Evolutionary conservation across 257 asterid species (phyloP), one percentile per base, ranked within the genome.

Genomic region (Capsicum chinense): DNA sequence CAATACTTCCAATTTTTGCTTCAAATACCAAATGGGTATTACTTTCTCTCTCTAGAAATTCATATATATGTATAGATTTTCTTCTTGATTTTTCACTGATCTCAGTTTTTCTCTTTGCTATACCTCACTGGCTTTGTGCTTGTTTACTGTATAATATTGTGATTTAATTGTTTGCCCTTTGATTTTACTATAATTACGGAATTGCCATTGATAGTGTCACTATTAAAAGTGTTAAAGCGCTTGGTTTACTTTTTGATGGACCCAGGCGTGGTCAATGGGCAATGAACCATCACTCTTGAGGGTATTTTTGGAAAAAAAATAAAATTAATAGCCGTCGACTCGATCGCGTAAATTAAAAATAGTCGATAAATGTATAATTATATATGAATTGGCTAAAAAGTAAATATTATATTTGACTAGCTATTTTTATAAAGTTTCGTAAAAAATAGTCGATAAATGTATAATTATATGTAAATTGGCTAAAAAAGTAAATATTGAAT

Each of bases 141-240:
- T 87, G 82, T 66, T 80, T 14, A 21, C 81, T 52, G 63, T 87
- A 84, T 48, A 66, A 84, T 48, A 66, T 81, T 67, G 44, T 39
- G 63, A 54, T 5, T 50, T 54, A 56, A 11, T 3, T 3, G 2
- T 62, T 57, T 57, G 84, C 88, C 92, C 90, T 83, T 86, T 70
- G 85, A 83, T 85, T 79, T 64, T 26, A 79, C 47, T 70, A 0
- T 17, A 66, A 85, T 84, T 89, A 86, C 93, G 6, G 21, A 35
- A 9, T 2, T 86, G 79, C 87, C 93, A 85, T 48, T 64, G 12
- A 11, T 3, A 73, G 42, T 73, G 16, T 73, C 56, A 73, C 42
- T 73, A 62, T 26, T 26, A 0, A 26, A 26, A 26, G 33, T 26
- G 33, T 26, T 74, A 74, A 74, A 52, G 81, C 81, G 81, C 48